Conservation (phyloP, 1,139 yeast species). For the Yamadazyma atlantica region DNA sequence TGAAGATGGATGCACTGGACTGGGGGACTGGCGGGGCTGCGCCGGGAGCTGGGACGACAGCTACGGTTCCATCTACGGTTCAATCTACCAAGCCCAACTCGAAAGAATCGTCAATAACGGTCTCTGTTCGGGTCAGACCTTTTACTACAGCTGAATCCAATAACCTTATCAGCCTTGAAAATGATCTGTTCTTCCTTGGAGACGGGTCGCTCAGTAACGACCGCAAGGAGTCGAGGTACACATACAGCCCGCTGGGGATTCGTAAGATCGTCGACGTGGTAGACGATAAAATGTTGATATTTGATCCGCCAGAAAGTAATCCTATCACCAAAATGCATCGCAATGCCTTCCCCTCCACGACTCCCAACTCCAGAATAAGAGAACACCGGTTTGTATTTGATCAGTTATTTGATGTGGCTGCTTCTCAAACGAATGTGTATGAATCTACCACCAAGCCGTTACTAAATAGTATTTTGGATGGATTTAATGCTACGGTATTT, state of each 20-base stretch:
- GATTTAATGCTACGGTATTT: slow-evolving; percentile 86
- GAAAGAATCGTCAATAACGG: slow-evolving; percentile 32
- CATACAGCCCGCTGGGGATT: slow-evolving; percentile 48
- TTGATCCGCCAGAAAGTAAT: slow-evolving; percentile 82
- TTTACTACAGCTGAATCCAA: slow-evolving; percentile 61
- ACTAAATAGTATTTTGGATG: slow-evolving; percentile 74
- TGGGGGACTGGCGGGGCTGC: no score
- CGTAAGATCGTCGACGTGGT: slow-evolving; percentile 78
- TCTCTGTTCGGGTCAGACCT: slow-evolving; percentile 84
- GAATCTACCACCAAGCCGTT: slow-evolving; percentile 67
- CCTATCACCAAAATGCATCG: slow-evolving; percentile 63
- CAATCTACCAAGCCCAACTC: not conserved
- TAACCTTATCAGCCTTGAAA: slow-evolving; percentile 39
- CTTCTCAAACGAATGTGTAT: slow-evolving; percentile 70
- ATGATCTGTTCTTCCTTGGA: slow-evolving; percentile 48
- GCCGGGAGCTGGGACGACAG: not conserved
- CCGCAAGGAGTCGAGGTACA: slow-evolving; percentile 8
- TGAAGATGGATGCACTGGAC: no score
- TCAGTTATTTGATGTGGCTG: slow-evolving; percentile 62
- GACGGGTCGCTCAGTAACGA: slow-evolving; percentile 50
- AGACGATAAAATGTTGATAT: slow-evolving; percentile 84
- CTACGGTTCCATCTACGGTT: no score
- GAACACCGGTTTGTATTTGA: slow-evolving; percentile 87
- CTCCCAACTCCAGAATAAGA: slow-evolving; percentile 49
- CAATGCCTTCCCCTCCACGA: slow-evolving; percentile 48